Evolutionary conservation across 2,329 filamentous ascomycete genomes (phyloP), one percentile per base, ranked within the genome.

Genomic region (Alternaria postmessia): DNA sequence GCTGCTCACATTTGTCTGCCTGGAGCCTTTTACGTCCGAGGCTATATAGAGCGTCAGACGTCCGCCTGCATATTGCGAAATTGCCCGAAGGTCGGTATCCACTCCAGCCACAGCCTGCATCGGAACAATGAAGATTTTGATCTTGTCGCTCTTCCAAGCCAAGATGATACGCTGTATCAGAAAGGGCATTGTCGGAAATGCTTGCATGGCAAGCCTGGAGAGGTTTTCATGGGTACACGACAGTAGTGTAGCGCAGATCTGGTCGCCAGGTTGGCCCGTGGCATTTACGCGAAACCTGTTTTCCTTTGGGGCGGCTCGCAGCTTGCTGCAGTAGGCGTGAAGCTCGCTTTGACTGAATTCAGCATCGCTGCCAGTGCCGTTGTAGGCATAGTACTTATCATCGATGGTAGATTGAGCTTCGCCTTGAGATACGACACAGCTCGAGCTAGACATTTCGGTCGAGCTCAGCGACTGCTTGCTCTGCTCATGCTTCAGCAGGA

Each of bases 271-370:
- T 64, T 82, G 79, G 11, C 66, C 72, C 34, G 69, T 70, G 0
- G 83, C 78, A 48, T 76, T 63, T 7, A 86, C 65, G 16, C 66
- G 74, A 60, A 80, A 81, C 4, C 81, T 78, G 28, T 81, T 75
- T 38, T 82, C 81, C 16, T 76, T 71, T 1, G 81, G 76, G 2
- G 80, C 74, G n/a, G 77, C 69, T 11, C 73, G 74, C 8, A 84
- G 69, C 36, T 76, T 80, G 42, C 84, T 78, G 55, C 79, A 81
- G 48, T 83, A 79, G 3, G 79, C 80, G 51, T 82, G 77, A n/a
- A 85, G 74, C 59, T 85, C 83, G 55, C 81, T 81, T 64, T 85
- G 83, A 12, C 83, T 85, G 72, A 80, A 83, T 46, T 83, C 75
- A 3, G 78, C 78, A 61, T 85, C 81, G 32, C 69, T 59, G 66